phyloP scores from a whole-genome alignment of 371 early-diverging fungal species.

The Choanephora cucurbitarum region DNA sequence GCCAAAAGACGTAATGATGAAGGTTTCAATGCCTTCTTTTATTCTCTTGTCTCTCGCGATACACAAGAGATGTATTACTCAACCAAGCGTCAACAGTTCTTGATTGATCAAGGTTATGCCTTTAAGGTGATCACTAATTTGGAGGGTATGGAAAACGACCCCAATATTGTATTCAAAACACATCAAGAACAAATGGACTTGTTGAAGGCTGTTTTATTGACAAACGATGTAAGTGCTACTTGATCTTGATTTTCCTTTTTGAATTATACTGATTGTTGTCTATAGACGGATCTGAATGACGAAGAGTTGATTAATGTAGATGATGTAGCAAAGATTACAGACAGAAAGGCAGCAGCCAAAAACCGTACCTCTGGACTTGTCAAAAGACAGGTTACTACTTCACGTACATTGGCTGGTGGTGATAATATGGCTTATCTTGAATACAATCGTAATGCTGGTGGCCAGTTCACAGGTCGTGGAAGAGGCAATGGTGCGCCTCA shows the following conservation, averaged over 20 bases:
- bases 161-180: slow-evolving; percentile 75
- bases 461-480: slow-evolving; percentile 44
- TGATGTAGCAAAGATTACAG: slow-evolving; percentile 49
- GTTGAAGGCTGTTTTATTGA: slow-evolving; percentile 84
- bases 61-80: slow-evolving; percentile 99
- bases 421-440: slow-evolving; percentile 97
- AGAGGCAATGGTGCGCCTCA: slow-evolving; percentile 36
- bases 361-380: slow-evolving; percentile 32
- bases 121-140: slow-evolving; percentile 94
- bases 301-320: slow-evolving; percentile 48
- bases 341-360: slow-evolving; percentile 45
- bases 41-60: slow-evolving; percentile 96
- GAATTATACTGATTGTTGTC: slow-evolving; percentile 15
- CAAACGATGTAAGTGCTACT: slow-evolving; percentile 60
- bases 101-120: slow-evolving; percentile 99
- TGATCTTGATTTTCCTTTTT: slow-evolving; percentile 19
- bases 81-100: slow-evolving; percentile 97
- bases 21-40: slow-evolving; percentile 98
- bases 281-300: slow-evolving; percentile 63
- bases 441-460: slow-evolving; percentile 50
- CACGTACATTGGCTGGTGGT: slow-evolving; percentile 87
- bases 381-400: slow-evolving; percentile 57
- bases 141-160: slow-evolving; percentile 77
- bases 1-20: slow-evolving; percentile 98
- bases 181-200: slow-evolving; percentile 86